Evolutionary conservation across 2,329 filamentous ascomycete species (phyloP).

Genomic region (Calycina herbarum): DNA sequence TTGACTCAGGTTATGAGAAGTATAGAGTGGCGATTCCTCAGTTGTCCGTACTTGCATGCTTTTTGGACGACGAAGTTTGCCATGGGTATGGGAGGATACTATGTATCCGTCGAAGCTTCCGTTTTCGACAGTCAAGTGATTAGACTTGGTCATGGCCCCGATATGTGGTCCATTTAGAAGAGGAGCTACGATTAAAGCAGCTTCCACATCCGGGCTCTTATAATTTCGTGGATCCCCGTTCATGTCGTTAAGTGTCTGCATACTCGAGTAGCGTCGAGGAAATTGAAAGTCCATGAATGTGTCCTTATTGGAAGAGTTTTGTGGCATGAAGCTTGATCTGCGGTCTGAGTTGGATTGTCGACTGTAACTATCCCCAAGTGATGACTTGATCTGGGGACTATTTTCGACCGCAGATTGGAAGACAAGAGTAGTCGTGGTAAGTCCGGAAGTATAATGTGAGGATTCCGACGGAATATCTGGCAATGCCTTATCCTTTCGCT

Average conservation of each 20-base stretch:
- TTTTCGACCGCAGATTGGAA: background rate
- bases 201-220: constrained; percentile 4
- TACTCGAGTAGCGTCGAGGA: constrained; percentile 27
- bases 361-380: background rate
- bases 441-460: background rate
- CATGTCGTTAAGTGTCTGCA: constrained; percentile 19
- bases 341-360: constrained; percentile 7
- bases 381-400: background rate
- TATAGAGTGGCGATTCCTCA: background rate
- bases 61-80: constrained; percentile 24
- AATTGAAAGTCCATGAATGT: constrained; percentile 24
- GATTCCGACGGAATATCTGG: constrained; percentile 15
- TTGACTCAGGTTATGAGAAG: constrained; percentile 44
- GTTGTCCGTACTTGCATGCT: constrained; percentile 27
- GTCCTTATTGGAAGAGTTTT: constrained; percentile 15
- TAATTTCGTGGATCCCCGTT: constrained; percentile 2
- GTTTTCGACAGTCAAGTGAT: background rate
- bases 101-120: background rate
- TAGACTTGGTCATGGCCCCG: background rate
- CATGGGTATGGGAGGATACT: background rate
- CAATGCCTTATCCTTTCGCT: constrained; percentile 5
- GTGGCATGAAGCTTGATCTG: constrained; percentile 25
- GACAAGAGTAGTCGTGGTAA: background rate
- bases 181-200: constrained; percentile 9
- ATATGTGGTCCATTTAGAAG: constrained; percentile 13